Conservation (phyloP, 441 rosid species). For the Syzygium syzygioides region DNA sequence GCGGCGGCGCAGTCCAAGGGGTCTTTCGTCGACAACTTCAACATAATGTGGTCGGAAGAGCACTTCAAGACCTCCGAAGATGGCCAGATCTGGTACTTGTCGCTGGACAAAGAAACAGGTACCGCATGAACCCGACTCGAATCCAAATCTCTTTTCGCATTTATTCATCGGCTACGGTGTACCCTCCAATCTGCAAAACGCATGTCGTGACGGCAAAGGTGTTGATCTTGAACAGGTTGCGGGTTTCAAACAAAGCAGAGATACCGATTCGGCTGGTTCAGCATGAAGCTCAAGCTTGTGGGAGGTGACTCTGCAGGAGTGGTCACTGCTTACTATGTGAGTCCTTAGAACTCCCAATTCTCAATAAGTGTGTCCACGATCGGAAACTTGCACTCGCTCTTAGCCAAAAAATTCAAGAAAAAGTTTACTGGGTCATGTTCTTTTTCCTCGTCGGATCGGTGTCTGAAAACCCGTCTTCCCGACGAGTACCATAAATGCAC, state of each 20-base stretch:
- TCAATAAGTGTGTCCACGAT: neutral
- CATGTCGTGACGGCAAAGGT: neutral
- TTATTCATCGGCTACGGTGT: neutral
- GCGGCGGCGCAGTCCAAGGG: conserved; percentile 39
- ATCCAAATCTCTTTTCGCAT: neutral
- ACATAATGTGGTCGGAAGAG: conserved; percentile 88
- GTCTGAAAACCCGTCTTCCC: neutral
- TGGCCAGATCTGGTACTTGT: conserved; percentile 96
- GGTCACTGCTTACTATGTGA: conserved; percentile 88
- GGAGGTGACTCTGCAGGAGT: conserved; percentile 97
- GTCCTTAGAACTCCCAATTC: neutral
- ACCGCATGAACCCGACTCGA: neutral
- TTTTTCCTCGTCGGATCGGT: neutral
- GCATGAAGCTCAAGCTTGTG: conserved; percentile 91
- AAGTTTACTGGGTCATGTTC: neutral
- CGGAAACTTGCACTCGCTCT: neutral
- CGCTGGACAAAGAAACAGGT: conserved; percentile 94
- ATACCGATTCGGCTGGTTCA: conserved; percentile 94
- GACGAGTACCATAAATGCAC: neutral
- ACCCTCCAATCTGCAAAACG: neutral
- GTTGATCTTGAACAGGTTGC: conserved; percentile 41
- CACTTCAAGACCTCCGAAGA: conserved; percentile 93
- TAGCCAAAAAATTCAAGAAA: neutral
- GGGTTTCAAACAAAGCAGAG: conserved; percentile 89
- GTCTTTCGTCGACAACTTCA: conserved; percentile 78